These are phyloP conservation scores for Calonectria naviculata DNA, from an alignment of 2,329 filamentous ascomycete genomes.

Conservation along the genomic window DNA sequence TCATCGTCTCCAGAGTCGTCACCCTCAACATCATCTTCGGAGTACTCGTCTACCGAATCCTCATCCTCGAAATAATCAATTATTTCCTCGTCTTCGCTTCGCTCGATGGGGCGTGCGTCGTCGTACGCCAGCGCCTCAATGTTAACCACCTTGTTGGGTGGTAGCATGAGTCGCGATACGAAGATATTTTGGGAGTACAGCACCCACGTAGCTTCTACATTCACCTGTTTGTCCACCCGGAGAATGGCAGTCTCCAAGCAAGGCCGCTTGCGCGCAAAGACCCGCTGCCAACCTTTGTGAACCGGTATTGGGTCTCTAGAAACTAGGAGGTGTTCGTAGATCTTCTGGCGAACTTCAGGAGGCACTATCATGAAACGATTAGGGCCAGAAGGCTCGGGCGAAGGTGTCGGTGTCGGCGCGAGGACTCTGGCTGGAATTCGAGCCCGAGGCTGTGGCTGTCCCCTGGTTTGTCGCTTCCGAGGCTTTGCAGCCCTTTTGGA, in stretches of 20 bases:
- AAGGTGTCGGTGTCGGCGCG: no score
- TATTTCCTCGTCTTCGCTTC: not conserved
- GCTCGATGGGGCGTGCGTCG: not conserved
- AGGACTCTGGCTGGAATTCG: not conserved
- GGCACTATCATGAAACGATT: not conserved
- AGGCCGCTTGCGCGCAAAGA: not conserved
- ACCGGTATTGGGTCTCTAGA: not conserved
- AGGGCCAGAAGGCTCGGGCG: not conserved
- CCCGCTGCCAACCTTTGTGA: not conserved
- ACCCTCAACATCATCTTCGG: not conserved
- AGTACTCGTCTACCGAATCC: not conserved
- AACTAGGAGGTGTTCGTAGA: not conserved
- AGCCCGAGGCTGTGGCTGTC: not conserved
- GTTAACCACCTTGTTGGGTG: not conserved
- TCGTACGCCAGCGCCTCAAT: not conserved
- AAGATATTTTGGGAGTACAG: not conserved
- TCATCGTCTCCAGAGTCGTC: not conserved
- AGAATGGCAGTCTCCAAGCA: not conserved
- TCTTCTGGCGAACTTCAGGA: not conserved
- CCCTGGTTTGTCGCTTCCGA: not conserved
- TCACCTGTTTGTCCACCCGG: not conserved
- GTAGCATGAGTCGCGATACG: not conserved
- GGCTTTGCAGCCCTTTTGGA: not conserved
- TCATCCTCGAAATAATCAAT: not conserved
- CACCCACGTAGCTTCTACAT: not conserved